phyloP scores from a whole-genome alignment of 2,329 filamentous ascomycete genomes.

The Passalora sequoiae region DNA sequence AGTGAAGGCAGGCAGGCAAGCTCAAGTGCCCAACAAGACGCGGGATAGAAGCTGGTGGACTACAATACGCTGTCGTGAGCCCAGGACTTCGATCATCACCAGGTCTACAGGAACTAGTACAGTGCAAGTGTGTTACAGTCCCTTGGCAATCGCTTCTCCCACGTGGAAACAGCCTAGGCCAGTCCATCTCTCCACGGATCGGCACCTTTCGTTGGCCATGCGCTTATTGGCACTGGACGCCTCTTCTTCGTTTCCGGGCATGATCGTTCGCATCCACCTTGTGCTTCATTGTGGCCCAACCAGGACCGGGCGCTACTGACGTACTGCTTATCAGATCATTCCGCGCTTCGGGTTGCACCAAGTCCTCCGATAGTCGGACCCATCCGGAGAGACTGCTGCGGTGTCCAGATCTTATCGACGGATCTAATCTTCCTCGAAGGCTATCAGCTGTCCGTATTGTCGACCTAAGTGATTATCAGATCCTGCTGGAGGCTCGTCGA shows the following conservation, averaged over 20 bases:
- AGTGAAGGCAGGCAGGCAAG: no score
- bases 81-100: no score
- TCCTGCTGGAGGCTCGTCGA: background rate
- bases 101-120: no score
- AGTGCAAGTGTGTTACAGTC: no score
- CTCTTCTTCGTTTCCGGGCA: conserved; percentile 2
- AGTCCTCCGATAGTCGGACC: conserved; percentile 14
- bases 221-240: background rate
- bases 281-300: background rate
- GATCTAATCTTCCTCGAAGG: conserved; percentile 14
- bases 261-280: background rate
- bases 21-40: no score
- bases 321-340: conserved; percentile 17
- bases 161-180: conserved; percentile 2
- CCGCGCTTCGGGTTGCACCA: conserved; percentile 1
- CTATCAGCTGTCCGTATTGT: background rate
- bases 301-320: conserved; percentile 1
- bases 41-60: no score
- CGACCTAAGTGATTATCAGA: background rate
- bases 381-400: no score
- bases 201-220: background rate
- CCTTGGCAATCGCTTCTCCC: background rate
- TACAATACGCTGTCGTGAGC: no score
- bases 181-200: background rate
- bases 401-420: conserved; percentile 6